phyloP scores from a whole-genome alignment of 108 stramenopile species.

The Aurantiochytrium sp. region DNA sequence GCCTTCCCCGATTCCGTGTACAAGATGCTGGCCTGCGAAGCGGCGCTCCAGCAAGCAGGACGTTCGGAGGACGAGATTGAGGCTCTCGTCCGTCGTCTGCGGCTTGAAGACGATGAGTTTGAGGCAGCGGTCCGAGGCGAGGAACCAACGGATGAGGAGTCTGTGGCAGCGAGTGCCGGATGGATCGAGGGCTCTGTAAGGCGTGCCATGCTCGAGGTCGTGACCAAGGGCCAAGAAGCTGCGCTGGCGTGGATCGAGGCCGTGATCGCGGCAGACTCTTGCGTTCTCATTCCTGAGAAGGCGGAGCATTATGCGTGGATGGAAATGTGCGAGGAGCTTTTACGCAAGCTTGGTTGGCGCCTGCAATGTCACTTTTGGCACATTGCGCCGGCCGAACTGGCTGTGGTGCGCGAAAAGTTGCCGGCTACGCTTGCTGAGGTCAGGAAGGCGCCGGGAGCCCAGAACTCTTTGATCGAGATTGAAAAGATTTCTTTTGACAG shows the following conservation, averaged over 20 bases:
- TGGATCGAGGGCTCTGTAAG: background rate
- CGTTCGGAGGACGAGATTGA: background rate
- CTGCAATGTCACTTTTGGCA: background rate
- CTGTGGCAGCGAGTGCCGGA: background rate
- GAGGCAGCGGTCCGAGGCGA: too few species aligned
- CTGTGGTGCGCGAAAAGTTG: background rate
- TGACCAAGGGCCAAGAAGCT: background rate
- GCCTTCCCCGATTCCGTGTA: background rate
- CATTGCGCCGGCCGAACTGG: background rate
- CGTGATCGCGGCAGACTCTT: background rate
- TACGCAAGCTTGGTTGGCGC: background rate
- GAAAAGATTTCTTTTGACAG: too few species aligned
- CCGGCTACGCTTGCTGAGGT: background rate
- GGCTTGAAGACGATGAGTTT: background rate
- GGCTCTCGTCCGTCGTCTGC: background rate
- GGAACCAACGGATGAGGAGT: background rate
- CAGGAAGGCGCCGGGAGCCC: too few species aligned
- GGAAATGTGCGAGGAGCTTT: background rate
- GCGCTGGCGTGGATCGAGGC: background rate
- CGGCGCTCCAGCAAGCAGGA: background rate
- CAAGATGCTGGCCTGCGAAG: background rate
- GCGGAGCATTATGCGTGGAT: background rate
- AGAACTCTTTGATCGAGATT: too few species aligned
- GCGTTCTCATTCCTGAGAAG: background rate
- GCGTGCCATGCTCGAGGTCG: background rate